A percentile compares a stretch with the other conserved stretches of the same genome.
Conservation (phyloP, 148 eudicot species). For the Rhododendron simsii region DNA sequence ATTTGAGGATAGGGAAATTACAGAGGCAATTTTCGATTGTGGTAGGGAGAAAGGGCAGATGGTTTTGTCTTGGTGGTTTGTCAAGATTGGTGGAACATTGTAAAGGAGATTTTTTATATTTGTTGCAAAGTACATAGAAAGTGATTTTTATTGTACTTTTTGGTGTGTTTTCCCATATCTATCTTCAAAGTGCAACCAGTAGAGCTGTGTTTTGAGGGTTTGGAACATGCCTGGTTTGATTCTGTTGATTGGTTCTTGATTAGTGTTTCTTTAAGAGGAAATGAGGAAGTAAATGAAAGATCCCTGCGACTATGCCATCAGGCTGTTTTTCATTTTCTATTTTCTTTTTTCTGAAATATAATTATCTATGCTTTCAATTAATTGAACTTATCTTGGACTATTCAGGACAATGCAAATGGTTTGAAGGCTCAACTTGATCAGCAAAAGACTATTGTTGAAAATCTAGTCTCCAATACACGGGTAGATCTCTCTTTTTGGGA, state of each 20-base stretch:
- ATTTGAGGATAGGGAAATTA: background rate
- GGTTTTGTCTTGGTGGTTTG: background rate
- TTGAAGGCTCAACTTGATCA: conserved; percentile 93
- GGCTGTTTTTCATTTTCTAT: background rate
- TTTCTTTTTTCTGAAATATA: background rate
- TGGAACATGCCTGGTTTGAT: background rate
- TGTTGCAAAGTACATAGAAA: background rate
- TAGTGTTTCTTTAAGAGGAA: background rate
- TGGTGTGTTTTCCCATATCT: background rate
- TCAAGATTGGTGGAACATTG: background rate
- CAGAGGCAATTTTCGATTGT: background rate
- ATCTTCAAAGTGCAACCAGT: background rate
- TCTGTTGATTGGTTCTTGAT: background rate
- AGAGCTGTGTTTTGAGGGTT: background rate
- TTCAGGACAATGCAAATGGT: conserved; percentile 86
- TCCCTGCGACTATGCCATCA: background rate
- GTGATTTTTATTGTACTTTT: background rate
- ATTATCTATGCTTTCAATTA: background rate
- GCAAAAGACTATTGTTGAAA: conserved; percentile 80
- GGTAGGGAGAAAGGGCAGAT: background rate
- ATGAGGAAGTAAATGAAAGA: conserved; percentile 1
- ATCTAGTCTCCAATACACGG: conserved; percentile 94
- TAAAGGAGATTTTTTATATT: background rate
- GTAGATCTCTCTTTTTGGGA: conserved; percentile 35
- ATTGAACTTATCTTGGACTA: background rate